Conservation (phyloP, 1,139 yeast species). For the Citeromyces siamensis region DNA sequence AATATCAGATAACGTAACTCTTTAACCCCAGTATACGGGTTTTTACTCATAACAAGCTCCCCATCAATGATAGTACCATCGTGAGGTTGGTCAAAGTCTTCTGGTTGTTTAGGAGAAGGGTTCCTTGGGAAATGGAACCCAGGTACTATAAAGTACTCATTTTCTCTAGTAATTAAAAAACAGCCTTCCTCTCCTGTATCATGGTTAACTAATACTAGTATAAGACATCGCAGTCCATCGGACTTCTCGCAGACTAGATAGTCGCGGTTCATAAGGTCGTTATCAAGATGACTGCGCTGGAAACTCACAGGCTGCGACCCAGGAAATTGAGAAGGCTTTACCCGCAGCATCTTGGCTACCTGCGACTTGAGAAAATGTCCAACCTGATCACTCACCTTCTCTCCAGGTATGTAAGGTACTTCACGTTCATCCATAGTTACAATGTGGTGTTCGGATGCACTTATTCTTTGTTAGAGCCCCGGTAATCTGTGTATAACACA, state of each 20-base stretch:
- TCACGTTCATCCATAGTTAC: constrained; percentile 31
- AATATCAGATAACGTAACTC: constrained; percentile 78
- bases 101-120: constrained; percentile 23
- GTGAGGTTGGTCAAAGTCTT: constrained; percentile 49
- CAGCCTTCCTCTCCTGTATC: constrained; percentile 65
- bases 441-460: background rate
- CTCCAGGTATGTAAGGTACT: constrained; percentile 81
- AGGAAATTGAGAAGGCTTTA: constrained; percentile 45
- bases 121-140: constrained; percentile 67
- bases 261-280: constrained; percentile 46
- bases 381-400: constrained; percentile 57
- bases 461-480: background rate
- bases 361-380: constrained; percentile 55
- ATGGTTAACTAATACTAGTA: constrained; percentile 58
- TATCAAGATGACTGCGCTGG: constrained; percentile 57
- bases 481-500: no score
- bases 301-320: constrained; percentile 97
- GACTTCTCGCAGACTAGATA: constrained; percentile 94
- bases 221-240: constrained; percentile 80
- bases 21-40: constrained; percentile 35
- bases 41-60: constrained; percentile 55
- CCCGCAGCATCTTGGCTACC: constrained; percentile 56
- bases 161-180: constrained; percentile 74
- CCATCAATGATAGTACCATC: constrained; percentile 90
- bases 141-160: constrained; percentile 72